Evolutionary conservation across 2,329 filamentous ascomycete species (phyloP).

Genomic region (Colletotrichum sp.): DNA sequence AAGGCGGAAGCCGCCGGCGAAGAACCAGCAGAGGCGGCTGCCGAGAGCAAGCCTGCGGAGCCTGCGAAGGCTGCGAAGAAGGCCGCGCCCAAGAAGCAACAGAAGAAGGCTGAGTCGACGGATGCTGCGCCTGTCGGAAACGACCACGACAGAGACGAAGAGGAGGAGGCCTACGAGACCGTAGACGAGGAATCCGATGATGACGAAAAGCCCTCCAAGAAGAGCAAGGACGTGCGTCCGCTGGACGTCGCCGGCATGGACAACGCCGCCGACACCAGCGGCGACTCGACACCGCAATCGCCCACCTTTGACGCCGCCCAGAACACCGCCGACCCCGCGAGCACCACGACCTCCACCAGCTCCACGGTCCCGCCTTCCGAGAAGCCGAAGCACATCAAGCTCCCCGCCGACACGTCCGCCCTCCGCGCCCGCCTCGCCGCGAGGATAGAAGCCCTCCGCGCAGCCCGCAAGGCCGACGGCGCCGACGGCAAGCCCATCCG

Average conservation of each 20-base stretch:
- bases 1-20: constrained; percentile 23
- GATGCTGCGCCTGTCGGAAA: constrained; percentile 10
- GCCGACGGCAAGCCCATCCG: constrained; percentile 81
- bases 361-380: constrained; percentile 66
- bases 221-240: constrained; percentile 23
- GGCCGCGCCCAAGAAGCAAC: constrained; percentile 38
- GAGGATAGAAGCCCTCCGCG: constrained; percentile 84
- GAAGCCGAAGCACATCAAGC: constrained; percentile 69
- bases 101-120: constrained; percentile 33
- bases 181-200: constrained; percentile 23
- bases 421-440: constrained; percentile 81
- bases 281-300: constrained; percentile 53
- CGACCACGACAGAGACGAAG: constrained; percentile 19
- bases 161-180: constrained; percentile 19
- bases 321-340: constrained; percentile 50
- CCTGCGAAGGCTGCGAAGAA: constrained; percentile 50
- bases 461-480: constrained; percentile 85
- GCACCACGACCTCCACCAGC: constrained; percentile 71
- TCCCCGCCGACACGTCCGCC: constrained; percentile 74
- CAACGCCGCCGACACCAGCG: constrained; percentile 47
- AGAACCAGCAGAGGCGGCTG: background rate
- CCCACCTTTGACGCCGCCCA: constrained; percentile 63
- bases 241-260: constrained; percentile 33
- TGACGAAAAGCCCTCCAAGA: background rate
- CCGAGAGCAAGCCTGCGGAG: constrained; percentile 48